Evolutionary conservation across 768 basidiomycete species (phyloP).

Genomic region (Ramaria sp.): DNA sequence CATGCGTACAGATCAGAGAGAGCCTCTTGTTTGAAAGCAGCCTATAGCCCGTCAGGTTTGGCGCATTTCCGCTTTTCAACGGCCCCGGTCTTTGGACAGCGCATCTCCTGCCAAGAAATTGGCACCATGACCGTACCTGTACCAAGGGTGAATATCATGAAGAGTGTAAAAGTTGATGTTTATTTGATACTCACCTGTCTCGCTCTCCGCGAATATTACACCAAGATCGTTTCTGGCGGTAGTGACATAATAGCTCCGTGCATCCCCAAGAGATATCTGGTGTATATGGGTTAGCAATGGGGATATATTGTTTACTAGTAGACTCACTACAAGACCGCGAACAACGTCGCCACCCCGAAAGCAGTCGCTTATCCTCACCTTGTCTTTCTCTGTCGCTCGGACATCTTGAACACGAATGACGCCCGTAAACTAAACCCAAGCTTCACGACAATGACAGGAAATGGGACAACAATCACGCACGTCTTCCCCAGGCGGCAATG

Average conservation of each 20-base stretch:
- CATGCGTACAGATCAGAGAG: no score
- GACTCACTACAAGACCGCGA: conserved; percentile 69
- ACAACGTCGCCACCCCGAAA: conserved; percentile 91
- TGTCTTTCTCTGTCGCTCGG: conserved; percentile 82
- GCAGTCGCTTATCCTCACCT: conserved; percentile 80
- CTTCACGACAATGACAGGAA: neutral
- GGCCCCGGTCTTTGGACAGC: conserved; percentile 70
- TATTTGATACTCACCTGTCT: conserved; percentile 45
- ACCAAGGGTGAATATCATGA: neutral
- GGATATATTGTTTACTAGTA: neutral
- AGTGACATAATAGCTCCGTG: conserved; percentile 84
- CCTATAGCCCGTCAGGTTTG: conserved; percentile 58
- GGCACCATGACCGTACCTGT: conserved; percentile 75
- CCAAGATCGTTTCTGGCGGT: conserved; percentile 87
- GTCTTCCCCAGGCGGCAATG: conserved; percentile 75
- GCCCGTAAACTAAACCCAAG: conserved; percentile 44
- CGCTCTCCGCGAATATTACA: conserved; percentile 84
- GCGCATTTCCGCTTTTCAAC: conserved; percentile 81
- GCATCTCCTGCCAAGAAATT: conserved; percentile 87
- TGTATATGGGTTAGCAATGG: neutral
- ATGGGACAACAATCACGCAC: neutral
- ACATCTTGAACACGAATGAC: conserved; percentile 86
- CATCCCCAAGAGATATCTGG: conserved; percentile 86
- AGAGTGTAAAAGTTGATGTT: neutral
- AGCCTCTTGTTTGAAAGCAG: neutral